Evolutionary conservation across 129 eudicot species (phyloP).

Genomic region (Lactuca sativa): DNA sequence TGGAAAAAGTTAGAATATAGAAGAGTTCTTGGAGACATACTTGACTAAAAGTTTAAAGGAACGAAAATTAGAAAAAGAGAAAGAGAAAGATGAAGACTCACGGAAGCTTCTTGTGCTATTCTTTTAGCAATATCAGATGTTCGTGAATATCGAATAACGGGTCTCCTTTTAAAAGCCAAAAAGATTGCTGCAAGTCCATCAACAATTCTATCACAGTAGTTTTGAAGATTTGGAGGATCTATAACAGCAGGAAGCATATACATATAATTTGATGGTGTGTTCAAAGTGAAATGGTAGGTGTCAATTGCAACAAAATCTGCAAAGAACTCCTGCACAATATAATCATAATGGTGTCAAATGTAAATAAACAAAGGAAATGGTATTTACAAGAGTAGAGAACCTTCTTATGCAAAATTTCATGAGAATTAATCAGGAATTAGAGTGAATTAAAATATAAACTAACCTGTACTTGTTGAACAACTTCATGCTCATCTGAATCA

Average conservation of each 20-base stretch:
- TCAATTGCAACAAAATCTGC: constrained; percentile 94
- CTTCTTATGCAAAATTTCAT: background rate
- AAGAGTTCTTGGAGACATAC: constrained; percentile 11
- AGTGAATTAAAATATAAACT: background rate
- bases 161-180: constrained; percentile 82
- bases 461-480: constrained; percentile 98
- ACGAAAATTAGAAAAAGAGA: background rate
- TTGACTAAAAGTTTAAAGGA: background rate
- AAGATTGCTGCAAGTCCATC: constrained; percentile 93
- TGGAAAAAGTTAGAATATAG: background rate
- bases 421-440: background rate
- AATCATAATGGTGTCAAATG: constrained; percentile 6
- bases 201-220: constrained; percentile 80
- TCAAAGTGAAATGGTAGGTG: constrained; percentile 72
- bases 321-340: constrained; percentile 74
- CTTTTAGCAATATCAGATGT: constrained; percentile 93
- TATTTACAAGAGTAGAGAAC: background rate
- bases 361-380: background rate
- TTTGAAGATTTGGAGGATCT: constrained; percentile 78
- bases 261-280: constrained; percentile 75
- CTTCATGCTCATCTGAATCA: constrained; percentile 98
- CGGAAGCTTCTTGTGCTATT: constrained; percentile 87
- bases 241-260: constrained; percentile 94
- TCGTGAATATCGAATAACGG: constrained; percentile 77
- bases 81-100: constrained; percentile 35